Base-by-base conservation (phyloP, 1,284 basidiomycete genomes). In the Pulchroboletus neoregius region DNA sequence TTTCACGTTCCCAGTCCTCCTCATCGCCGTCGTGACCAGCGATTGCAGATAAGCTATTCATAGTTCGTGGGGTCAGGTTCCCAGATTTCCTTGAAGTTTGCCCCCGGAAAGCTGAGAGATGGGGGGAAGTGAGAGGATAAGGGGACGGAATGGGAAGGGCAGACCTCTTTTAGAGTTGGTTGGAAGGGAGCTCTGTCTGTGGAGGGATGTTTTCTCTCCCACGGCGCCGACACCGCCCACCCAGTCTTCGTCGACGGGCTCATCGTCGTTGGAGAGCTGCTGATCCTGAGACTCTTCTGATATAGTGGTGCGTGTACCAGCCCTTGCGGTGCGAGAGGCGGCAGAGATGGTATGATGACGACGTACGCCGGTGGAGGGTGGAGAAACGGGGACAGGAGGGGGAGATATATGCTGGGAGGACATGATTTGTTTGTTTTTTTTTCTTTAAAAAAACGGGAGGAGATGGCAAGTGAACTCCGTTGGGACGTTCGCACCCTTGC, bases 271-370 rank as follows among this genome's bases (percentile, higher is more conserved):
- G 78, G 80, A 84, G 36, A 68, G 67, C 48, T 81, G 74, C 49
- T 78, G 76, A 42, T 80, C 76, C 52, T 84, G 77, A 22, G 72
- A 66, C 59, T 88, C 85, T 59, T 88, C 84, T 40, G 80, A 80
- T 52, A 86, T 83, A 41, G 76, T 64, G 33, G 80, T 74, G 58
- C 80, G 80, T n/a, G 79, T 74, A 42, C 68, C 74, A 13, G 77
- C 69, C 45, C 86, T 71, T 35, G 81, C 74, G 6, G 76, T 70
- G 55, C 87, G 76, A 42, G 85, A 87, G 31, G 87, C 73, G 13
- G 85, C 79, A 26, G 87, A 80, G 68, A 91, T 90, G 41, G 87
- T 91, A 60, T 91, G 88, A 62, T 88, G 84, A 38, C 87, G 79
- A 56, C 87, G 74, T 22, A 87, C 82, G 28, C 71, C 69, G 1